A percentile compares a stretch with the other conserved stretches of the same genome.
phyloP scores from a whole-genome alignment of 371 early-diverging fungal genomes.

The Vairimorpha ceranae region DNA sequence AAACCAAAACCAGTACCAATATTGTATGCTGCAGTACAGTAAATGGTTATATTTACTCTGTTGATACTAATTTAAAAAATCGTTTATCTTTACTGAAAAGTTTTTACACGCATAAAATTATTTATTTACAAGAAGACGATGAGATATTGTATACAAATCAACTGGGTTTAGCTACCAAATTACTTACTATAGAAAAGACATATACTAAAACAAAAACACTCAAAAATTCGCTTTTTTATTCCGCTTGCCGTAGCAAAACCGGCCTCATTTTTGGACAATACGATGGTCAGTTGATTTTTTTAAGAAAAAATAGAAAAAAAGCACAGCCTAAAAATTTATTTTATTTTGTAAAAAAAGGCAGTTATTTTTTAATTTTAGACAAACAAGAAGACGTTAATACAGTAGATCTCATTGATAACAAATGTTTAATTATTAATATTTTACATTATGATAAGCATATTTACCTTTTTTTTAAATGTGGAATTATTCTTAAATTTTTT shows the following conservation, averaged over 20 bases:
- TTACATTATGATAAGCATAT: not conserved
- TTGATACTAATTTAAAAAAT: not conserved
- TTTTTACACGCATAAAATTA: not conserved
- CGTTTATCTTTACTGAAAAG: not conserved
- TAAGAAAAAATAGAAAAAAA: not conserved
- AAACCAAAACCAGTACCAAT: not conserved
- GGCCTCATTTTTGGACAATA: not conserved
- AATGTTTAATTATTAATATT: not conserved
- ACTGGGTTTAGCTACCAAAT: not conserved
- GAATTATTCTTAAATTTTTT: not conserved
- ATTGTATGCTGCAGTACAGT: not conserved
- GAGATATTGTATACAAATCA: not conserved
- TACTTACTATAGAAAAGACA: not conserved
- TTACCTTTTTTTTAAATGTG: constrained; percentile 1
- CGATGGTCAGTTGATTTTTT: not conserved
- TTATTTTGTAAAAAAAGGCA: not conserved
- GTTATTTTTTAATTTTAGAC: not conserved
- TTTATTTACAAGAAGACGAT: not conserved
- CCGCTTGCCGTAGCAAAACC: no score
- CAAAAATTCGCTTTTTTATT: not conserved
- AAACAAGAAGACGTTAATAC: not conserved
- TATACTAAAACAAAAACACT: not conserved
- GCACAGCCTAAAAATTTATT: not conserved
- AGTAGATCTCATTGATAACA: not conserved
- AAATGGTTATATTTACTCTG: not conserved